A percentile compares a stretch with the other conserved stretches of the same genome.
Conservation (phyloP, 192 early-diverging fungal genomes). For the Coemansia sp. region DNA sequence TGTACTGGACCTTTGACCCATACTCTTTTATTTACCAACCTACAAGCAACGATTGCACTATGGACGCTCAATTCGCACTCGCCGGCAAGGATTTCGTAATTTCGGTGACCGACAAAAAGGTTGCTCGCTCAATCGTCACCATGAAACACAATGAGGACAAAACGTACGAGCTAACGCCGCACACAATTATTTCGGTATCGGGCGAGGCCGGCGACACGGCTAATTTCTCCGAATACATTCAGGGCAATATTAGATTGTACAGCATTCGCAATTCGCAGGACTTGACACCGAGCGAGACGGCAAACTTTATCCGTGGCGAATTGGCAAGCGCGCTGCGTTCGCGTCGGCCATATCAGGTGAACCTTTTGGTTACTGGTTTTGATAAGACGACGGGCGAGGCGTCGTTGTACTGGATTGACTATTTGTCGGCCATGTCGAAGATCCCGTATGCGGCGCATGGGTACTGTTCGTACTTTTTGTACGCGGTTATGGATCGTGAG, state of each 20-base stretch:
- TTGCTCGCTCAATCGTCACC: constrained; percentile 80
- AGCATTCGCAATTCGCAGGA: constrained; percentile 85
- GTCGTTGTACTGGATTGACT: constrained; percentile 91
- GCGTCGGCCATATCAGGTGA: constrained; percentile 77
- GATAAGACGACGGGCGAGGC: constrained; percentile 72
- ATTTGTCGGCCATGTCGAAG: constrained; percentile 75
- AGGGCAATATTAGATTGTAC: constrained; percentile 87
- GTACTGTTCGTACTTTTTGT: constrained; percentile 86
- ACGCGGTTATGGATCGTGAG: constrained; percentile 91
- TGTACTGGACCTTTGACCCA: not conserved
- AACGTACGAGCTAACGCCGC: constrained; percentile 76
- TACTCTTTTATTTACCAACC: not conserved
- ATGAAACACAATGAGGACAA: constrained; percentile 95
- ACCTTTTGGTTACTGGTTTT: constrained; percentile 84
- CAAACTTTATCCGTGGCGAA: constrained; percentile 82
- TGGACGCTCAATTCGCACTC: constrained; percentile 89
- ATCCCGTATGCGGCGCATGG: constrained; percentile 90
- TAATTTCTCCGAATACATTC: constrained; percentile 95
- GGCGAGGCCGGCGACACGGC: constrained; percentile 92
- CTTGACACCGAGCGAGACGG: constrained; percentile 73
- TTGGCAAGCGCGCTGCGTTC: constrained; percentile 80
- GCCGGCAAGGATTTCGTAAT: constrained; percentile 91
- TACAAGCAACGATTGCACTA: constrained; percentile 21
- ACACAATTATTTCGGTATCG: constrained; percentile 80
- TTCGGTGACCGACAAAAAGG: constrained; percentile 76